Evolutionary conservation across 805 yeast species (phyloP), one percentile per base, ranked within the genome.

Genomic region (Ascoidea rubescens): DNA sequence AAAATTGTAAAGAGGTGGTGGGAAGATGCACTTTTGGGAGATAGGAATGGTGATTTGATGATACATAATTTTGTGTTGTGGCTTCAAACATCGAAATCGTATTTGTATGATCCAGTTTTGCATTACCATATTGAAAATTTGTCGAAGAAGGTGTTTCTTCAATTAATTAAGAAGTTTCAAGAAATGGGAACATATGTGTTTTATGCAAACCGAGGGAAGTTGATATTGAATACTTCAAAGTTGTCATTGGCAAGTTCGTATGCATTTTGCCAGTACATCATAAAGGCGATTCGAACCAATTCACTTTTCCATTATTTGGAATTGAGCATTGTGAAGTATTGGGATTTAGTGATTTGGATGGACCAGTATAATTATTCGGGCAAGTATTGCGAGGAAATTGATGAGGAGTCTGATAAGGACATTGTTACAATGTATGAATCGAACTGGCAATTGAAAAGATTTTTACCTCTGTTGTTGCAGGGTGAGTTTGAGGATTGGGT

Each of bases 261-360:
- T 63, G 95, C 97, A 0, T 90, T 85, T 64, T 89, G 96, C 16
- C 89, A 87, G 58, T 88, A 88, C 62, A 71, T 87, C 47, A 74
- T 86, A 31, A 83, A 84, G 57, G 80, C 95, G 1, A 79, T 87
- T 2, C 72, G 96, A 60, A 73, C 88, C 0, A 85, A 82, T 58
- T 91, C 95, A 0, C 66, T 89, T 57, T 93, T 93, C 69, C 80
- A 83, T 58, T 89, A 80, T 63, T 68, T 93, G 58, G 97, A 90
- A 58, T 67, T 93, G 57, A 68, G 70, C 21, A 82, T 91, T 46
- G 74, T 71, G 10, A 80, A 79, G 60, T 89, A 87, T 62, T 93
- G 99, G 99, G 97, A 93, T 64, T 61, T 84, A n/a, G 69, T 93
- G 56, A 69, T 93, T 1, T 95, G 97, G 98, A 86, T 91, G 95